These are phyloP conservation scores for Moricandia arvensis DNA, from an alignment of 345 rosid species.

Conservation along the genomic window DNA sequence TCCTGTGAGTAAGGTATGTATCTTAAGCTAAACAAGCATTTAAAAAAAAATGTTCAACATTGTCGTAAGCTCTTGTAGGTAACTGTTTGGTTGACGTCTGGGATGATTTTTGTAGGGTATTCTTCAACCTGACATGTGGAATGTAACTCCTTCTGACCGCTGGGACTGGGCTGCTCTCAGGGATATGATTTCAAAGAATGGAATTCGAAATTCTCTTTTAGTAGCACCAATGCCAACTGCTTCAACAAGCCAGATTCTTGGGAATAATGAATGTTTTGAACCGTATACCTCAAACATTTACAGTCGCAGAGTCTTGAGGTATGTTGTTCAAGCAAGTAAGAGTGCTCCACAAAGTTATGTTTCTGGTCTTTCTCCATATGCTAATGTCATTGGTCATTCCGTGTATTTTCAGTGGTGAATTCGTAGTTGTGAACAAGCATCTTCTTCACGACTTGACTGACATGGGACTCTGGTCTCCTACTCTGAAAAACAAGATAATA, in stretches of 20 bases:
- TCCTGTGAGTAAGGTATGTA: constrained; percentile 89
- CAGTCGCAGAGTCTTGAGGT: constrained; percentile 91
- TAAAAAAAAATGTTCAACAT: neutral
- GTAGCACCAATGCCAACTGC: constrained; percentile 97
- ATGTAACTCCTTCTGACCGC: constrained; percentile 58
- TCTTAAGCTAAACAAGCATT: neutral
- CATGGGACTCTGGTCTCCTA: constrained; percentile 85
- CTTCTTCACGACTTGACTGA: constrained; percentile 91
- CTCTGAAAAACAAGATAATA: constrained; percentile 76
- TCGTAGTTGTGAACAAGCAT: constrained; percentile 95
- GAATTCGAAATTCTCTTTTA: constrained; percentile 88
- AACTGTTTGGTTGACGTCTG: neutral
- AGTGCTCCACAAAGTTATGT: neutral
- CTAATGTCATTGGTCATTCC: neutral
- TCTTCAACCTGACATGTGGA: constrained; percentile 98
- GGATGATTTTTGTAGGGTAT: constrained; percentile 54
- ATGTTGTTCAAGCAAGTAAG: constrained; percentile 2
- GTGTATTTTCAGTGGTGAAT: constrained; percentile 67
- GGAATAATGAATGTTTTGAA: constrained; percentile 93
- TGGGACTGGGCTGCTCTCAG: constrained; percentile 81
- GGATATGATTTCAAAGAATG: constrained; percentile 61
- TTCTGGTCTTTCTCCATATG: neutral
- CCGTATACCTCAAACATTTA: constrained; percentile 92
- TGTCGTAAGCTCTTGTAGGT: constrained; percentile 1
- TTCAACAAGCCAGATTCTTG: constrained; percentile 95